These are phyloP conservation scores for Arbutus unedo DNA, from an alignment of 148 eudicot species.

Conservation along the genomic window DNA sequence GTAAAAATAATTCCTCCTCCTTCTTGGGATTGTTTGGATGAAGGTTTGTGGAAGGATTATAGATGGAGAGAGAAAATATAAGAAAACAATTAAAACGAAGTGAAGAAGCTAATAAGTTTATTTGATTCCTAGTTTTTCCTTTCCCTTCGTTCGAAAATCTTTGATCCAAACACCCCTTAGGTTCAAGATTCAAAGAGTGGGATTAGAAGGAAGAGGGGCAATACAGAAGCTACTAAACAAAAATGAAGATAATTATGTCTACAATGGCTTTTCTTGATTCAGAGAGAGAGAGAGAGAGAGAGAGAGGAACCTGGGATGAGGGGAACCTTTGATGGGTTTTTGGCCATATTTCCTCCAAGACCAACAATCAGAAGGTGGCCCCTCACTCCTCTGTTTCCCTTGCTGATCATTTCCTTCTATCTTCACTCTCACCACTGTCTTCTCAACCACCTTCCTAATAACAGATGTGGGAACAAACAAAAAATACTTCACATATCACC, in stretches of 20 bases:
- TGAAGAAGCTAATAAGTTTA: background rate
- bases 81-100: background rate
- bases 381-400: constrained; percentile 36
- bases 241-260: background rate
- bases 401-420: constrained; percentile 37
- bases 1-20: background rate
- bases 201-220: background rate
- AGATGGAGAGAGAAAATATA: background rate
- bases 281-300: constrained; percentile 8
- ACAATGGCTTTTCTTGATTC: background rate
- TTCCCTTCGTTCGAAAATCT: background rate
- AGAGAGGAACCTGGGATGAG: constrained; percentile 52
- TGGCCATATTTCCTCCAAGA: constrained; percentile 91
- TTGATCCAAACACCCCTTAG: background rate
- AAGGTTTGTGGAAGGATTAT: background rate
- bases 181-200: background rate
- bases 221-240: background rate
- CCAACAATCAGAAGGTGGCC: constrained; percentile 70
- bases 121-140: background rate
- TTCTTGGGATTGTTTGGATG: background rate
- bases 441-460: constrained; percentile 45
- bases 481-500: background rate
- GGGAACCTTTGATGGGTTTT: constrained; percentile 77
- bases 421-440: constrained; percentile 57
- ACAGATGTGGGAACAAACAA: background rate